Base-by-base conservation (phyloP, 352 stramenopile species). In the Discostella stelligera region DNA sequence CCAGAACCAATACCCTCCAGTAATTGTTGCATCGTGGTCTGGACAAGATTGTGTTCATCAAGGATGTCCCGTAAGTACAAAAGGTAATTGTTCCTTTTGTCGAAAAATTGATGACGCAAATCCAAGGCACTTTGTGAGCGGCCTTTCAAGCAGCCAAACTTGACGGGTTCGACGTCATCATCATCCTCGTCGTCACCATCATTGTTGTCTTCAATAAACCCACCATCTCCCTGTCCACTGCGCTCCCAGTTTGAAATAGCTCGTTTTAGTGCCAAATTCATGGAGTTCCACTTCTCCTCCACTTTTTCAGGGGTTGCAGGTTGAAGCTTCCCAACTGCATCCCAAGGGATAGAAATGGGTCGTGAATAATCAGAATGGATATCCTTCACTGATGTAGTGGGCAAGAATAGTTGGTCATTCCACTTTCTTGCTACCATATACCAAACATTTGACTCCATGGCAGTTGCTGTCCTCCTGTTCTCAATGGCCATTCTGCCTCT, bases 211-310 rank as follows among this genome's bases (percentile, higher is more conserved):
- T 44, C 55, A 49, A 49, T 21, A 20, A 48, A 30, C 4, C 60
- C 41, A 2, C 41, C 60, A 67, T 67, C n/a, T 21, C 60, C 60
- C 48, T 55, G 60, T 13, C 60, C 60, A 67, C 60, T 67, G 37
- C 39, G 37, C n/a, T 67, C 60, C 60, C 60, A 67, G 3, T 27
- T 67, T n/a, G 55, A 6, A 52, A 55, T 67, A 0, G 1, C 60
- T n/a, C 37, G 14, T 10, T 55, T 67, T n/a, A 67, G 18, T 23
- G 21, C 18, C 16, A 67, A 55, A 54, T 39, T 55, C 41, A 67
- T 67, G 0, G 60, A 20, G 5, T 54, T 55, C 37, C 60, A 67
- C 11, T 67, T 67, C 9, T 67, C 60, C 18, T 67, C 37, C 0
- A 67, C 60, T 27, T 67, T 67, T 54, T 67, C 60, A 11, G 7